Percentiles rank a stretch among this genome's conserved stretches.
These are phyloP conservation scores for Termitomyces titanicus DNA, from an alignment of 768 basidiomycete species.

Conservation along the genomic window DNA sequence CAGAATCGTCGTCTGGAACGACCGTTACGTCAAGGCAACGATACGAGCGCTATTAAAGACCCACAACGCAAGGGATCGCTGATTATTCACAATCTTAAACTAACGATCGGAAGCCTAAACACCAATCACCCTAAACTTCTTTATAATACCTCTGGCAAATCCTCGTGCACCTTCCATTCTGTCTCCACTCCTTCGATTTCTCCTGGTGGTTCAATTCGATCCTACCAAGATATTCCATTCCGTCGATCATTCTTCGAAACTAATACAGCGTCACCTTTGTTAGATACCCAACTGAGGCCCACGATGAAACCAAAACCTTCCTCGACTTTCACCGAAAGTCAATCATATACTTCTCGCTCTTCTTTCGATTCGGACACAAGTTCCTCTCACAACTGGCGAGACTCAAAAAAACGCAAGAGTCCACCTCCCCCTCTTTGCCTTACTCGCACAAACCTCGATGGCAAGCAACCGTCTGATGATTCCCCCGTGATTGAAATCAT, in stretches of 20 bases:
- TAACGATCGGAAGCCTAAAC: background rate
- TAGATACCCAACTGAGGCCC: background rate
- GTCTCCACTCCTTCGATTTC: background rate
- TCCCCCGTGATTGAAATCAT: constrained; percentile 8
- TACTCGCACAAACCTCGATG: constrained; percentile 9
- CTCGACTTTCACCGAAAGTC: background rate
- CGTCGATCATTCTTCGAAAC: background rate
- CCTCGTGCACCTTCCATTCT: background rate
- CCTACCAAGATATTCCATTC: background rate
- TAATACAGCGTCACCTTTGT: background rate
- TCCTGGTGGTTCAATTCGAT: background rate
- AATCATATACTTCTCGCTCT: constrained; percentile 4
- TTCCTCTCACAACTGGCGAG: background rate
- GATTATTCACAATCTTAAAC: constrained; percentile 8
- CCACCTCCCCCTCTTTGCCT: constrained; percentile 11
- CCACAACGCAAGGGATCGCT: background rate
- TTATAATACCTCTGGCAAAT: background rate
- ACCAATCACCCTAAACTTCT: constrained; percentile 4
- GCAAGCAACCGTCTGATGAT: background rate
- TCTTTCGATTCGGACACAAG: constrained; percentile 8
- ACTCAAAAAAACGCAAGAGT: constrained; percentile 5
- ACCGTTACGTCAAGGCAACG: background rate
- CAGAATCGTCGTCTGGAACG: constrained; percentile 12
- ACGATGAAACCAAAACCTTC: background rate
- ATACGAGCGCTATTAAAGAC: background rate